Percentiles rank a stretch among this genome's conserved stretches.
phyloP scores from a whole-genome alignment of 208 protist genomes.

The Crithidia sp. region DNA sequence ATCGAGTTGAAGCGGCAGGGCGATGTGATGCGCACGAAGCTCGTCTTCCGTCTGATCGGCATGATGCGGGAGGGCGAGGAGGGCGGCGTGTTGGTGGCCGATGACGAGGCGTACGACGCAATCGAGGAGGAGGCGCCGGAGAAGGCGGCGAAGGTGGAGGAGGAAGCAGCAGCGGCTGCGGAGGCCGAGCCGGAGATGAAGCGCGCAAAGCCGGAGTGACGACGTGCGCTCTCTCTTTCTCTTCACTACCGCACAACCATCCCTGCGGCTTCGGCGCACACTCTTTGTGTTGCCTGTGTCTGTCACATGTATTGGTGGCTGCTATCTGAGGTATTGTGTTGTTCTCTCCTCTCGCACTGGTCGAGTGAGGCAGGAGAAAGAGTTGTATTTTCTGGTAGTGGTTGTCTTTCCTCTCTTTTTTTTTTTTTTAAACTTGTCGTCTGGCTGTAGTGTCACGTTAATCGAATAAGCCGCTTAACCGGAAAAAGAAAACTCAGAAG shows the following conservation, averaged over 20 bases:
- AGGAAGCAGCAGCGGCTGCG: neutral
- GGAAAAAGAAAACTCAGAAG: no score
- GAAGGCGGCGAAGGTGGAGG: conserved; percentile 24
- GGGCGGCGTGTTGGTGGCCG: conserved; percentile 42
- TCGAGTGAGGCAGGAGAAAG: no score
- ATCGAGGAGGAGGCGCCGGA: conserved; percentile 25
- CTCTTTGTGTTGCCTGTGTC: neutral
- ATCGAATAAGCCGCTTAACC: no score
- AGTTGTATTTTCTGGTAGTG: neutral
- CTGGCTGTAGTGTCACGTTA: neutral
- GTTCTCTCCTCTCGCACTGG: neutral
- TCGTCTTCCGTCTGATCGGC: conserved; percentile 70
- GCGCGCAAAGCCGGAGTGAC: conserved; percentile 9
- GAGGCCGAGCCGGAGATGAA: conserved; percentile 24
- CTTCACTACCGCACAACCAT: no score
- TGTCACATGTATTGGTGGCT: neutral
- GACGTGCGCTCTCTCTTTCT: neutral
- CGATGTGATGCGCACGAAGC: conserved; percentile 80
- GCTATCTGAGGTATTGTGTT: neutral
- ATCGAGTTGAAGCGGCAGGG: conserved; percentile 77
- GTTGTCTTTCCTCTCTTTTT: neutral
- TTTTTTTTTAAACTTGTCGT: neutral
- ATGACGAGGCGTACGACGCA: conserved; percentile 45
- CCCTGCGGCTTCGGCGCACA: no score
- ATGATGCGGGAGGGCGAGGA: conserved; percentile 64